Evolutionary conservation across 2,329 filamentous ascomycete species (phyloP).

Genomic region (Graphium sp.): DNA sequence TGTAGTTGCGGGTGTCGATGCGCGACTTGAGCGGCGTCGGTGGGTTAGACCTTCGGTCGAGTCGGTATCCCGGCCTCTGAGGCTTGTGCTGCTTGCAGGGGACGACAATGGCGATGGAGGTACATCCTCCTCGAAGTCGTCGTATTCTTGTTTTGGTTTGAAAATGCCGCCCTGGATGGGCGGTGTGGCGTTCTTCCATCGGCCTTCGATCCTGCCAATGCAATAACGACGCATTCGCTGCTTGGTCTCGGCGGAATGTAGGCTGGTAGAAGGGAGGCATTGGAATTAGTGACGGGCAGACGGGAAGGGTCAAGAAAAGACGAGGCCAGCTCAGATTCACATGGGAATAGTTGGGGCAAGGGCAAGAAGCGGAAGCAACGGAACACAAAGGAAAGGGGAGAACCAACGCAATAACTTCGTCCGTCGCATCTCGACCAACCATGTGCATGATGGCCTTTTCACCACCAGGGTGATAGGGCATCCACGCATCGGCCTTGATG

Average conservation of each 20-base stretch:
- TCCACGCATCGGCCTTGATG: conserved; percentile 76
- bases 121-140: conserved; percentile 14
- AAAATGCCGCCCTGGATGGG: conserved; percentile 84
- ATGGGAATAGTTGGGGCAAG: background rate
- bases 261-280: conserved; percentile 27
- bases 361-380: no score
- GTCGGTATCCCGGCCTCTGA: conserved; percentile 9
- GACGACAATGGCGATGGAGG: no score
- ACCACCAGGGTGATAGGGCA: conserved; percentile 81
- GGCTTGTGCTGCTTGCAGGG: conserved; percentile 5
- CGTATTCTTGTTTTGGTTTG: conserved; percentile 18
- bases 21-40: background rate
- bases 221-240: conserved; percentile 65
- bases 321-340: background rate
- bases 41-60: conserved; percentile 21
- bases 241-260: conserved; percentile 68
- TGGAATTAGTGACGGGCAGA: conserved; percentile 3
- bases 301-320: conserved; percentile 1
- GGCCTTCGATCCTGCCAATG: conserved; percentile 65
- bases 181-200: conserved; percentile 76
- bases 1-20: no score
- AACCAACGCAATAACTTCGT: conserved; percentile 77
- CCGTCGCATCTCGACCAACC: conserved; percentile 85
- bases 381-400: conserved; percentile 3
- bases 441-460: conserved; percentile 84